Evolutionary conservation across 805 yeast species (phyloP).

Genomic region (Saturnispora serradocipensis): DNA sequence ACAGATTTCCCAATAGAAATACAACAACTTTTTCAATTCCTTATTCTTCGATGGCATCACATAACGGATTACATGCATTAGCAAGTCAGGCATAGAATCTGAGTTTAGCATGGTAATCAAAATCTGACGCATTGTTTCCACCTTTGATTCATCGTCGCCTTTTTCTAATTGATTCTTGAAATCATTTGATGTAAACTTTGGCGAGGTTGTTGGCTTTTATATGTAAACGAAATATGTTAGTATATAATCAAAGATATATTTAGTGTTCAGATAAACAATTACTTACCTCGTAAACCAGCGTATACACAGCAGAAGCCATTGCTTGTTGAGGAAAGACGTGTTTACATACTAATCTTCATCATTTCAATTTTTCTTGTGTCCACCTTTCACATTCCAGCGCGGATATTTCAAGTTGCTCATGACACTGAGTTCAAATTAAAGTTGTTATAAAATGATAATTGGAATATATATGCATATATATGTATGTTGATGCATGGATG

Average conservation of each 20-base stretch:
- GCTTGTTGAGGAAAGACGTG: neutral
- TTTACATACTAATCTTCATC: neutral
- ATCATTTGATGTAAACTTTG: conserved; percentile 58
- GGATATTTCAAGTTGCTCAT: neutral
- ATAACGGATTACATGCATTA: conserved; percentile 95
- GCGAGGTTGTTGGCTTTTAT: conserved; percentile 47
- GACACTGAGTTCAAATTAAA: neutral
- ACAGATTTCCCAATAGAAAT: conserved; percentile 97
- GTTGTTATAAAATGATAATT: neutral
- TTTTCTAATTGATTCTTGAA: conserved; percentile 73
- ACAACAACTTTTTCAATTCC: conserved; percentile 82
- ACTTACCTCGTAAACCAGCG: conserved; percentile 60
- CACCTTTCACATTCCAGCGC: neutral
- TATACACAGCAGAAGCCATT: conserved; percentile 46
- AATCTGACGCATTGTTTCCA: conserved; percentile 83
- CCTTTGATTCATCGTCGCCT: conserved; percentile 80
- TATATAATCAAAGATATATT: neutral
- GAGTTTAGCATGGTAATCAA: conserved; percentile 84
- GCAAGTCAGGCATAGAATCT: conserved; percentile 81
- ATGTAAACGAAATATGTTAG: conserved; percentile 7
- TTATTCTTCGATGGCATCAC: conserved; percentile 94
- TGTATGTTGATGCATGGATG: conserved; percentile 17
- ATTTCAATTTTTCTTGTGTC: neutral
- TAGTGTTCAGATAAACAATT: no score
- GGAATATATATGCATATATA: neutral